Evolutionary conservation across 306 rosid genomes (phyloP), one percentile per base, ranked within the genome.

Genomic region (Vachellia pachyceras): DNA sequence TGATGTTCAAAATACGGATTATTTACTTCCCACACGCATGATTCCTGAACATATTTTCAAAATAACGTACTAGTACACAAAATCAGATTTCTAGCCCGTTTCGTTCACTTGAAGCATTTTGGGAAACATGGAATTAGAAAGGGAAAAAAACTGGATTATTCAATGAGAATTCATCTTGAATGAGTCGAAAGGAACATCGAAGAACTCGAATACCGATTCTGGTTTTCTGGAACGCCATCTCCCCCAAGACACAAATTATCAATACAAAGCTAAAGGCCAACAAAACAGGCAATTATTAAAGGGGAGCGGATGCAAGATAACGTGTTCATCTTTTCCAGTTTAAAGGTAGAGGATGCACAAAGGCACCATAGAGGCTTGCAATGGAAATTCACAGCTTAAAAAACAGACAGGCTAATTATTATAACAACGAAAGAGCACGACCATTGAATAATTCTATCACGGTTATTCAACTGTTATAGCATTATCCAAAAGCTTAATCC

Each of bases 401-500:
- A 70, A 72, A 6, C 6, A 39, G 57, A 8, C 61, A 35, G 44
- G 63, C 35, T 9, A 1, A 54, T 81, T 81, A 81, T 67, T 54
- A 12, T n/a, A 14, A 41, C 6, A 55, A 65, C 2, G 60, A 11
- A 75, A 75, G 52, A 71, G 61, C 12, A 33, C 3, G 25, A 41
- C 42, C 71, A 54, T 42, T 39, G 36, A 45, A 41, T 37, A 52
- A 10, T 54, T 25, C 40, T 37, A 44, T 42, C 46, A 4, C 1
- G 22, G 67, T 45, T 41, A 77, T 73, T 65, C 67, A 74, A 73
- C 77, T 41, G 72, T 66, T 49, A 35, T 72, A 61, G 10, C 69
- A 47, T 41, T 58, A 35, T 65, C 78, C 57, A 49, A 65, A 29
- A 41, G 75, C 13, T 45, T 76, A 39, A 76, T 80, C 78, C 69